Evolutionary conservation across 2,329 filamentous ascomycete species (phyloP).

Genomic region (Diaporthe sp.): DNA sequence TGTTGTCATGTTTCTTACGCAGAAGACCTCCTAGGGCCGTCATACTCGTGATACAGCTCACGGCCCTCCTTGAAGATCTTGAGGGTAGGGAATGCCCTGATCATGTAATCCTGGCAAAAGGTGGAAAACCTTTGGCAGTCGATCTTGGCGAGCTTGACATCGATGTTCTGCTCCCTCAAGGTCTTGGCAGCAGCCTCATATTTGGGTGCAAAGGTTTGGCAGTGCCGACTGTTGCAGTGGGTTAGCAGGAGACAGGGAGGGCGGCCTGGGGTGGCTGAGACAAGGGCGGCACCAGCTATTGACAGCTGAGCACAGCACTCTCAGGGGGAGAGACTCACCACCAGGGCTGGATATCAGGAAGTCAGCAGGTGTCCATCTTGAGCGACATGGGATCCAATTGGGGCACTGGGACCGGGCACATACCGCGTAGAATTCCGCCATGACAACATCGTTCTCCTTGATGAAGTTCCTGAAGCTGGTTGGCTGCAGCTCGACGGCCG

Average conservation of each 20-base stretch:
- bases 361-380: not conserved
- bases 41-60: conserved; percentile 84
- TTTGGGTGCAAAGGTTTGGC: conserved; percentile 95
- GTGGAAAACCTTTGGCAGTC: conserved; percentile 96
- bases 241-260: conserved; percentile 69
- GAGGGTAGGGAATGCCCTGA: conserved; percentile 97
- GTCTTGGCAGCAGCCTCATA: conserved; percentile 88
- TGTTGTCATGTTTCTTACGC: conserved; percentile 59
- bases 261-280: not conserved
- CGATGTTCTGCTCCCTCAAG: conserved; percentile 86
- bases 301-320: not conserved
- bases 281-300: not conserved
- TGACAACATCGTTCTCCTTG: conserved; percentile 84
- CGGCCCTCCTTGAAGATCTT: conserved; percentile 94
- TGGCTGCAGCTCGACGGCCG: conserved; percentile 85
- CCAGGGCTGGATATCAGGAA: conserved; percentile 29
- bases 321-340: conserved; percentile 59
- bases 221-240: conserved; percentile 96
- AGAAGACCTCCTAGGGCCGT: conserved; percentile 88
- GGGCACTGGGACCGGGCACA: not conserved
- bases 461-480: conserved; percentile 90
- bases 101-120: conserved; percentile 88
- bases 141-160: conserved; percentile 80
- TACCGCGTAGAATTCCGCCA: conserved; percentile 77
- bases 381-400: not conserved